Evolutionary conservation across 1,139 yeast genomes (phyloP), one percentile per base, ranked within the genome.

Genomic region (Candida gigantensis): DNA sequence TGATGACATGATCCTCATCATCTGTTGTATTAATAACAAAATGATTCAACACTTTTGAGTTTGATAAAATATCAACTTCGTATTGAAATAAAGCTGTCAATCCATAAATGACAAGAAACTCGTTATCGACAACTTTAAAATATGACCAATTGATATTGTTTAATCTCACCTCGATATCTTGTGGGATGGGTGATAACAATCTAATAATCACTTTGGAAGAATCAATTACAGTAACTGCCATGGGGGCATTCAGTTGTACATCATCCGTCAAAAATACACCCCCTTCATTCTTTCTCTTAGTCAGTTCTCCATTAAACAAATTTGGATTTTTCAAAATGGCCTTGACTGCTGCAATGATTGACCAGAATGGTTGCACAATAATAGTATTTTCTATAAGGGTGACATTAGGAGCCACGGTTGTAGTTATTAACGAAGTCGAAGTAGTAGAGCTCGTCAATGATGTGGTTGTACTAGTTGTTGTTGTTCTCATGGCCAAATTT

Each of bases 11-110:
- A 12, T 58, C 58, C 37, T 60, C 57, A 4, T 34, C 45, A 31
- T 41, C 35, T 5, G 44, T 45, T 3, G 75, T 70, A 41, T 63
- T 67, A 23, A 70, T 51, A 8, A 61, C 45, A 24, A 55, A 53
- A 36, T 55, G 62, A 16, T 55, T 49, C 11, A 62, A 41, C 10
- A 58, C 36, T 9, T 39, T 36, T 18, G 58, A 60, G 15, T 69
- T 60, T 34, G 72, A 62, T 35, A 58, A 50, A 34, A 77, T 62
- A 40, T 80, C 85, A 35, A 84, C 73, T 48, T 81, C 87, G 49
- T 81, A 84, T 43, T 83, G 86, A 29, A 79, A 78, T 19, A 77
- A 59, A 0, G 89, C 85, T 9, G 86, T 79, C 34, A 84, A 62
- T 1, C 88, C 88, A 53, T 77, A 77, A 26, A 83, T 74, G 6